Base-by-base conservation (phyloP, 306 rosid genomes). In the Corylus americana region DNA sequence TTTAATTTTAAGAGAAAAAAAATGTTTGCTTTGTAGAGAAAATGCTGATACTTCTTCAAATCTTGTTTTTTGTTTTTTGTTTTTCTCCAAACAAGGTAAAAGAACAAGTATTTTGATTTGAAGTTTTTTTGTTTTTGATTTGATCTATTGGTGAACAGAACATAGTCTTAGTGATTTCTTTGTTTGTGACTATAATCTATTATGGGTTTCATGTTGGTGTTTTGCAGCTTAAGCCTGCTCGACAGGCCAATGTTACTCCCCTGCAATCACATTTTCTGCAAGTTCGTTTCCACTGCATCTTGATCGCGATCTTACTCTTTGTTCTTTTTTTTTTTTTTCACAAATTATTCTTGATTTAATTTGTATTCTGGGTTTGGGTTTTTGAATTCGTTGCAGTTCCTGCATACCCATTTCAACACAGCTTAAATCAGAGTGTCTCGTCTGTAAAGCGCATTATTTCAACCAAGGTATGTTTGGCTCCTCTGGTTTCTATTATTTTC, bases 241-340 rank as follows among this genome's bases (percentile, higher is more conserved):
- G 80, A 76, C 35, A 79, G 51, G 47, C 97, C 98, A 10, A 78
- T 87, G n/a, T 79, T 96, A 67, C 92, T 96, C 47, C 97, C 97
- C 0, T 96, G 99, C 89, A 81, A 90, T 29, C 99, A 96, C 83
- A 79, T 93, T 49, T 90, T 96, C 80, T 96, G 99, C 97, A 77
- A 70, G 99, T 96, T 72, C 8, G 97, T 76, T 77, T 3, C 44
- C 69, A 69, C 48, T 27, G 47, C 7, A 27, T 64, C 42, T 4
- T 76, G 8, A 7, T 54, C 4, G 51, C 7, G 45, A 35, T n/a
- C 73, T 8, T 5, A 18, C 2, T 66, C 3, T 1, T 0, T 13
- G 11, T 17, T 50, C 14, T 16, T 20, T 48, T 3, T 2, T 5
- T 11, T 44, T 11, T 50, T 64, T 35, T 25, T 77, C 14, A 18